phyloP scores from a whole-genome alignment of 2,329 filamentous ascomycete species.

The Neofusicoccum sp. region DNA sequence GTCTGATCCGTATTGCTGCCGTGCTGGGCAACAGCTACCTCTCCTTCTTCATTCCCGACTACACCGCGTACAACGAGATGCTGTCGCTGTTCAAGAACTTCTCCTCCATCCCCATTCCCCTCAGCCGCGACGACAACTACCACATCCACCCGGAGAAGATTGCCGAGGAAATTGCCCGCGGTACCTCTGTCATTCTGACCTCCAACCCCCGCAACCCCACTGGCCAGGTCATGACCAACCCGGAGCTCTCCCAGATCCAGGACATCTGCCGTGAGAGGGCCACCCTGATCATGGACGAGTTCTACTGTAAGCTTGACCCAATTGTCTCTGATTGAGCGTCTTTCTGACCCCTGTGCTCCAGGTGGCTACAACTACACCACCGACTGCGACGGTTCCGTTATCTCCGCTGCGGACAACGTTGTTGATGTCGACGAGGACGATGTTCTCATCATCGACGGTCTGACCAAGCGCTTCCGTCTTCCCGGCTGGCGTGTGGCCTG shows the following conservation, averaged over 20 bases:
- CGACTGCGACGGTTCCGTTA: conserved; percentile 84
- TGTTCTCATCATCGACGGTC: conserved; percentile 89
- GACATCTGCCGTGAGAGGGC: conserved; percentile 87
- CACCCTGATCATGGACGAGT: conserved; percentile 93
- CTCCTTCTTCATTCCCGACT: conserved; percentile 89
- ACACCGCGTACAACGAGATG: conserved; percentile 98
- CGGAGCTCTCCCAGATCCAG: conserved; percentile 85
- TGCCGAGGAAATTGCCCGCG: conserved; percentile 82
- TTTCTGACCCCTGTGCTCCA: not conserved
- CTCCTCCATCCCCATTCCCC: conserved; percentile 54
- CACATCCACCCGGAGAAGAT: conserved; percentile 94
- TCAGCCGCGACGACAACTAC: conserved; percentile 82
- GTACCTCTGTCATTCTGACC: conserved; percentile 77
- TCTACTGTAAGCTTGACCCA: conserved; percentile 64
- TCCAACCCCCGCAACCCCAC: conserved; percentile 96
- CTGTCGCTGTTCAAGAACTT: conserved; percentile 86
- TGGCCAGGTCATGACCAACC: conserved; percentile 79
- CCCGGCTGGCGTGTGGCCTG: conserved; percentile 96
- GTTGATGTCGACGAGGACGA: conserved; percentile 76
- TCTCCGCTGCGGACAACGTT: conserved; percentile 86
- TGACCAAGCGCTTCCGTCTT: conserved; percentile 94
- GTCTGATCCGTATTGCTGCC: conserved; percentile 90
- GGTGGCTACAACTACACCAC: conserved; percentile 89
- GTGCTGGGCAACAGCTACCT: conserved; percentile 90
- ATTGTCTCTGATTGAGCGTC: not conserved